A percentile compares a stretch with the other conserved stretches of the same genome.
These are phyloP conservation scores for Phytophthora crassamura DNA, from an alignment of 352 stramenopile genomes.

Conservation along the genomic window DNA sequence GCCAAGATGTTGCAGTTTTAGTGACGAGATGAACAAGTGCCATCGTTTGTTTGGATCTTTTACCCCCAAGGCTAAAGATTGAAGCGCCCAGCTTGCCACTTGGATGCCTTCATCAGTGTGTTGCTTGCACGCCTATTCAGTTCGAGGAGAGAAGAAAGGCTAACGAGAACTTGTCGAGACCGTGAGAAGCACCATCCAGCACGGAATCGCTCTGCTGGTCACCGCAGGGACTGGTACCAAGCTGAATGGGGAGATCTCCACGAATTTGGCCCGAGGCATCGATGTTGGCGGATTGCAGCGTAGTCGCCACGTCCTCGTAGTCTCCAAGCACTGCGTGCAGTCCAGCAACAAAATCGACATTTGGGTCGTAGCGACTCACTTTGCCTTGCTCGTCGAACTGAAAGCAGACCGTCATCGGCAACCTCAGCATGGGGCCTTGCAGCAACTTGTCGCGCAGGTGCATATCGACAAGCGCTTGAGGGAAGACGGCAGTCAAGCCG, in stretches of 20 bases:
- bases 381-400: slow-evolving; percentile 41
- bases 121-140: no score
- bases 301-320: slow-evolving; percentile 28
- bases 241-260: not conserved
- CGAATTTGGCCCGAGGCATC: slow-evolving; percentile 21
- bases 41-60: no score
- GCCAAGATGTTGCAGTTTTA: not conserved
- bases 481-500: slow-evolving; percentile 24
- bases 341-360: slow-evolving; percentile 30
- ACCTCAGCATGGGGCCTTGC: slow-evolving; percentile 5
- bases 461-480: not conserved
- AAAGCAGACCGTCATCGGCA: slow-evolving; percentile 29
- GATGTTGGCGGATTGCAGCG: slow-evolving; percentile 31
- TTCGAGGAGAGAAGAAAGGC: slow-evolving; percentile 29
- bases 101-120: no score
- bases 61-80: no score
- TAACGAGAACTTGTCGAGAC: slow-evolving; percentile 28
- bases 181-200: not conserved
- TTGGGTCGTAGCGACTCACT: slow-evolving; percentile 22
- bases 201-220: not conserved
- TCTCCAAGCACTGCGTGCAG: slow-evolving; percentile 21
- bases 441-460: slow-evolving; percentile 27
- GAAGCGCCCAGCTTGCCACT: no score
- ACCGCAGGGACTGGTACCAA: not conserved
- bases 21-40: not conserved